phyloP scores from a whole-genome alignment of 2,329 filamentous ascomycete species.

The Rutstroemia sydowiana region DNA sequence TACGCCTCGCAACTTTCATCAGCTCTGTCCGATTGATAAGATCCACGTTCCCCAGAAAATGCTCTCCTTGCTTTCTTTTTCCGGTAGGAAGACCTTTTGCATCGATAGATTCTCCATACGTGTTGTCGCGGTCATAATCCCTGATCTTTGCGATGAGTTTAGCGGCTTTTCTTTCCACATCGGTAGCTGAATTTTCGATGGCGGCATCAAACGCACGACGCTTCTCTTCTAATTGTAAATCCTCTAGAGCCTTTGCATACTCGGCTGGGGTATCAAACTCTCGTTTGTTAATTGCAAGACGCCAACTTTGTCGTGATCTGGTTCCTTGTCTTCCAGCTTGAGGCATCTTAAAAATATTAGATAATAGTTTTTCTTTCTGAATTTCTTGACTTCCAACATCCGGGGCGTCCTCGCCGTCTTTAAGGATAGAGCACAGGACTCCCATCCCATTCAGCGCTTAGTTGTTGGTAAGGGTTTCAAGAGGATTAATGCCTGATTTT shows the following conservation, averaged over 20 bases:
- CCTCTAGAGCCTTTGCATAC: constrained; percentile 19
- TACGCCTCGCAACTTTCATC: constrained; percentile 45
- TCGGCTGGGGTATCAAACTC: constrained; percentile 16
- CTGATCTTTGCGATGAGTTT: constrained; percentile 25
- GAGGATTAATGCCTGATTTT: background rate
- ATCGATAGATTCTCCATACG: constrained; percentile 20
- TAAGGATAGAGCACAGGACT: constrained; percentile 24
- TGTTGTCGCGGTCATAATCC: constrained; percentile 24
- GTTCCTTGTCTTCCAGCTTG: constrained; percentile 13
- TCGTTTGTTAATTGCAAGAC: constrained; percentile 10
- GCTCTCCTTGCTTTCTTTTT: constrained; percentile 37
- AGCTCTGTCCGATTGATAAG: constrained; percentile 50
- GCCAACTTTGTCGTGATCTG: constrained; percentile 14
- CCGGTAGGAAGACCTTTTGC: constrained; percentile 15
- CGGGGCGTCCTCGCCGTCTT: constrained; percentile 24
- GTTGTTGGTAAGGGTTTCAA: background rate
- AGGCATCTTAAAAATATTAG: constrained; percentile 25
- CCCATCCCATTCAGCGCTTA: constrained; percentile 22
- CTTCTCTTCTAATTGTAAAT: constrained; percentile 22
- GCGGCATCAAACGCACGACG: constrained; percentile 26
- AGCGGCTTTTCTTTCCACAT: constrained; percentile 24
- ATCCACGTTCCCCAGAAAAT: constrained; percentile 49
- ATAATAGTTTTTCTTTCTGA: constrained; percentile 10
- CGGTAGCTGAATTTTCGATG: constrained; percentile 16
- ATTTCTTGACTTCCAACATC: constrained; percentile 19